phyloP scores from a whole-genome alignment of 176 grass and related monocot genomes.

The Aechmea fasciata region DNA sequence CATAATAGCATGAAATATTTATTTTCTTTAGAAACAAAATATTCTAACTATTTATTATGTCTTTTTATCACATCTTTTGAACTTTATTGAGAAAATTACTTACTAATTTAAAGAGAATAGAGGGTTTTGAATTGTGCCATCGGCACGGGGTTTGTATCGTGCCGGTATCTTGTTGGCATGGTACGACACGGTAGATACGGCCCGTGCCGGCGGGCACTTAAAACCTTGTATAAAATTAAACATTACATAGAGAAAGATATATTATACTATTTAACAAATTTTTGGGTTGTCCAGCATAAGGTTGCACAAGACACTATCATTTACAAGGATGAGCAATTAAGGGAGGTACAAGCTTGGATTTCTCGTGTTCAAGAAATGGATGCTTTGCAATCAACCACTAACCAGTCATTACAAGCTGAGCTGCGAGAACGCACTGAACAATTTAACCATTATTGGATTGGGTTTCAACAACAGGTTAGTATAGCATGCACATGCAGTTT shows the following conservation, averaged over 20 bases:
- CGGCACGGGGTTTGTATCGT: too few relatives aligned
- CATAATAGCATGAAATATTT: too few relatives aligned
- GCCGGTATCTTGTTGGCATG: too few relatives aligned
- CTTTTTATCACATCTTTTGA: too few relatives aligned
- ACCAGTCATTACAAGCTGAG: slow-evolving; percentile 72
- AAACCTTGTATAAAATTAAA: not conserved
- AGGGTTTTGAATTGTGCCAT: too few relatives aligned
- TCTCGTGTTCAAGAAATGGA: slow-evolving; percentile 91
- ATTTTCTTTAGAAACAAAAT: too few relatives aligned
- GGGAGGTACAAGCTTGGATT: slow-evolving; percentile 92
- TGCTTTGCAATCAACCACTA: slow-evolving; percentile 56
- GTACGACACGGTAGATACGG: too few relatives aligned
- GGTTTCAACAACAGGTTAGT: slow-evolving; percentile 70
- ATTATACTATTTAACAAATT: not conserved
- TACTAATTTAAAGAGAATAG: too few relatives aligned
- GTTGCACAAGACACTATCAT: slow-evolving; percentile 82
- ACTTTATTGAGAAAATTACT: too few relatives aligned
- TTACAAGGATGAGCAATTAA: slow-evolving; percentile 97
- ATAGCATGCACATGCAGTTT: not conserved
- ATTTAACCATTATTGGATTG: slow-evolving; percentile 87
- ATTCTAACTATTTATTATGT: too few relatives aligned
- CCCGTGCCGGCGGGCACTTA: too few relatives aligned
- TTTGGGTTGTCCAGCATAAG: slow-evolving; percentile 63
- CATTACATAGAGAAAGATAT: not conserved
- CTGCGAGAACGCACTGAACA: slow-evolving; percentile 84